Evolutionary conservation across 2,329 filamentous ascomycete genomes (phyloP).

Genomic region (Arthrinium phaeospermum): DNA sequence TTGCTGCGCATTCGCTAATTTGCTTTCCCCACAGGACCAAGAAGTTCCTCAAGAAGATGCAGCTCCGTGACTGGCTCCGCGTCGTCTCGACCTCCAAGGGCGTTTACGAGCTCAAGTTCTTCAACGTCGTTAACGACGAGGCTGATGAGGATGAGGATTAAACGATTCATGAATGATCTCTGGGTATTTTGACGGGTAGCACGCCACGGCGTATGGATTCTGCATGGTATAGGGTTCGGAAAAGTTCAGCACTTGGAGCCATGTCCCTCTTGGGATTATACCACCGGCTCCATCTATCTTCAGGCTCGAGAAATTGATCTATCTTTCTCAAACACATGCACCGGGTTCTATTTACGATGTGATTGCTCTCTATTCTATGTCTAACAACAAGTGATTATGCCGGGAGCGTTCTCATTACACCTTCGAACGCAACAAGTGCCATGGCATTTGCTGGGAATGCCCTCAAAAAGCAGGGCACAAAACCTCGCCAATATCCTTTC

Average conservation of each 20-base stretch:
- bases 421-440: constrained; percentile 92
- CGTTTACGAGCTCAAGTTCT: constrained; percentile 99
- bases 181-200: constrained; percentile 16
- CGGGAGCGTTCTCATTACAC: constrained; percentile 74
- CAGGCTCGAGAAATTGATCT: constrained; percentile 9
- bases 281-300: constrained; percentile 13
- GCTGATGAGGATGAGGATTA: constrained; percentile 99
- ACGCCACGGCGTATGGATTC: constrained; percentile 20
- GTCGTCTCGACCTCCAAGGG: constrained; percentile 98
- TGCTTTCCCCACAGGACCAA: constrained; percentile 73
- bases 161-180: constrained; percentile 44
- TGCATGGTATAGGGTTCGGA: constrained; percentile 25
- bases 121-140: constrained; percentile 99
- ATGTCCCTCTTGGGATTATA: neutral
- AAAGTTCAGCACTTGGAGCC: constrained; percentile 22
- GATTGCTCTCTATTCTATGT: constrained; percentile 16
- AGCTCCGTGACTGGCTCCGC: constrained; percentile 99
- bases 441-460: constrained; percentile 97
- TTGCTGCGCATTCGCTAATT: constrained; percentile 20
- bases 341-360: neutral
- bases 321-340: neutral
- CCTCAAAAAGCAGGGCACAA: constrained; percentile 89
- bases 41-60: constrained; percentile 99
- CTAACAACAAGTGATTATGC: neutral
- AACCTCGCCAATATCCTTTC: constrained; percentile 90